phyloP scores from a whole-genome alignment of 2,329 filamentous ascomycete species.

The Pseudogymnoascus pannorum region DNA sequence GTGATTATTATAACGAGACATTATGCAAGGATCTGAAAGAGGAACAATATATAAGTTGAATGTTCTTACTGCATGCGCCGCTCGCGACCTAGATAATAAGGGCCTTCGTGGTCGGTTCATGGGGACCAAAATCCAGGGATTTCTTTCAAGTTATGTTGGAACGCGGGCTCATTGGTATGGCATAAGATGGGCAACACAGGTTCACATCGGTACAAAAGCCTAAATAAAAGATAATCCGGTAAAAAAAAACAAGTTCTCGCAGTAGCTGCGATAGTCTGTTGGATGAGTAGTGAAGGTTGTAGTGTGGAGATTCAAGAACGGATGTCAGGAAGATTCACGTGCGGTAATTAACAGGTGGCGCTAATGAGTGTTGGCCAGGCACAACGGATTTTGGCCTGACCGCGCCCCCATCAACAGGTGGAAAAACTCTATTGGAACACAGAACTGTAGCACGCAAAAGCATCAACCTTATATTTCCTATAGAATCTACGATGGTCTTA shows the following conservation, averaged over 20 bases:
- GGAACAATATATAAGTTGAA: not conserved
- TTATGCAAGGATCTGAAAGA: not conserved
- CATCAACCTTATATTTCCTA: not conserved
- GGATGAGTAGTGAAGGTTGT: not conserved
- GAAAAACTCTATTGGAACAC: not conserved
- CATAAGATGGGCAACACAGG: not conserved
- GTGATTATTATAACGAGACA: not conserved
- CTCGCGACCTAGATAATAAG: not conserved
- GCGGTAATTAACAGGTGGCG: not conserved
- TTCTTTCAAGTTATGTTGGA: not conserved
- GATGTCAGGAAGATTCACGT: not conserved
- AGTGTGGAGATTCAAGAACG: not conserved
- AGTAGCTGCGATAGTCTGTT: not conserved
- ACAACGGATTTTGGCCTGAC: not conserved
- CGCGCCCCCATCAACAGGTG: not conserved
- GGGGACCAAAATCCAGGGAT: not conserved
- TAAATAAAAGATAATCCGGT: not conserved
- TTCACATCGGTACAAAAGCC: not conserved
- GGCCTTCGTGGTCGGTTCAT: conserved; percentile 1
- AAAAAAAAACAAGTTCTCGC: not conserved
- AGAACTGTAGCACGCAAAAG: not conserved
- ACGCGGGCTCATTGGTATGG: not conserved
- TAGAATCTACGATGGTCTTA: not conserved
- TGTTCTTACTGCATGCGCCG: conserved; percentile 3
- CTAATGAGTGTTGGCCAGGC: not conserved